Percentiles rank a stretch among this genome's conserved stretches.
Conservation (phyloP, 2,329 filamentous ascomycete species). For the Plenodomus biglobosus region DNA sequence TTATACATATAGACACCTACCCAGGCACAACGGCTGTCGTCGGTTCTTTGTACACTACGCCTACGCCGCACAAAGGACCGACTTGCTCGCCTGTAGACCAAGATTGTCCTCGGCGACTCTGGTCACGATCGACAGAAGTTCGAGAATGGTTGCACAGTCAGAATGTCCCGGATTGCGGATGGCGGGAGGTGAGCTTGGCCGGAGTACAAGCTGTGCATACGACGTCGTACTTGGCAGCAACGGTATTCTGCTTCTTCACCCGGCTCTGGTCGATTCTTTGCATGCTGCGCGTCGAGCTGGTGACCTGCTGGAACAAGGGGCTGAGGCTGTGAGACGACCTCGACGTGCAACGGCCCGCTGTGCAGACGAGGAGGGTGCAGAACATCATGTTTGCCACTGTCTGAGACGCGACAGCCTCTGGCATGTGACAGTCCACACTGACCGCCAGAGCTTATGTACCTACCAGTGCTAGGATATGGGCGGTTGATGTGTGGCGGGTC, state of each 20-base stretch:
- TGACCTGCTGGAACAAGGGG: slow-evolving; percentile 30
- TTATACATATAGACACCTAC: too few species aligned
- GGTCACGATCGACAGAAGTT: not conserved
- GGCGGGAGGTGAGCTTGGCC: not conserved
- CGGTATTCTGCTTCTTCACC: not conserved
- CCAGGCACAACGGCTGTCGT: too few species aligned
- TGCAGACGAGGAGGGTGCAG: slow-evolving; percentile 27
- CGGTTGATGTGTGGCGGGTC: slow-evolving; percentile 26
- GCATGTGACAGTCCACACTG: slow-evolving; percentile 32
- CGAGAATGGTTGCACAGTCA: slow-evolving; percentile 10
- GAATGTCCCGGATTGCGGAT: not conserved
- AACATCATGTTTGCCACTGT: not conserved
- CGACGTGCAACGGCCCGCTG: slow-evolving; percentile 35
- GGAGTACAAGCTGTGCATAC: not conserved
- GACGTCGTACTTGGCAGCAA: not conserved
- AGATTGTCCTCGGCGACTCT: not conserved
- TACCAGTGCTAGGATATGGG: slow-evolving; percentile 27
- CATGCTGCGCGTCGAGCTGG: slow-evolving; percentile 15
- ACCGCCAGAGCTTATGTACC: not conserved
- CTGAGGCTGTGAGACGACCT: slow-evolving; percentile 23
- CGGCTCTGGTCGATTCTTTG: not conserved
- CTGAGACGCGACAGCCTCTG: slow-evolving; percentile 23
- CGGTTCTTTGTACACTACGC: too few species aligned
- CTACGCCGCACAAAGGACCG: too few species aligned
- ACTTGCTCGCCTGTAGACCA: too few species aligned